Percentiles rank a stretch among this genome's conserved stretches.
These are phyloP conservation scores for Agaricus blazei DNA, from an alignment of 768 basidiomycete genomes.

Conservation along the genomic window DNA sequence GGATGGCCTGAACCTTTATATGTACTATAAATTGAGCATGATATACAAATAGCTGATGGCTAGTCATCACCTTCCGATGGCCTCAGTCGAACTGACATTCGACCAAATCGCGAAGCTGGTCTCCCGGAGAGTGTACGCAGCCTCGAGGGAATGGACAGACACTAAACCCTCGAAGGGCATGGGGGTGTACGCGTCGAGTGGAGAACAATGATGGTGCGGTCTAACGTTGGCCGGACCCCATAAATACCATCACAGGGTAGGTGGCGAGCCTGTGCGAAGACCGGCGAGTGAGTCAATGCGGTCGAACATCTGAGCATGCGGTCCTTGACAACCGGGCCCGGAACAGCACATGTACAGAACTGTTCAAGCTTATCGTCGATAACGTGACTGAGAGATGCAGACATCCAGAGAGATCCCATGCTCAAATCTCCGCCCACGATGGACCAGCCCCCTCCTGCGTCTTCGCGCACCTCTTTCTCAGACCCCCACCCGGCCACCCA, in stretches of 20 bases:
- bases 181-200: not conserved
- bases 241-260: not conserved
- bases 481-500: slow-evolving; percentile 27
- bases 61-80: not conserved
- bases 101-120: not conserved
- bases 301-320: not conserved
- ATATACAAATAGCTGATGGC: not conserved
- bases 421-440: slow-evolving; percentile 12
- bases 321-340: not conserved
- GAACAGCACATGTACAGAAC: not conserved
- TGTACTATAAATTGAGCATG: not conserved
- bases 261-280: not conserved
- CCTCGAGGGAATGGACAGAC: not conserved
- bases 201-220: not conserved
- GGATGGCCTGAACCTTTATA: slow-evolving; percentile 6
- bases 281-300: not conserved
- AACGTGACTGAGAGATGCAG: slow-evolving; percentile 4
- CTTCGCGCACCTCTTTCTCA: slow-evolving; percentile 36
- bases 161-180: not conserved
- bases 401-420: no score
- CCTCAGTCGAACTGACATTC: not conserved
- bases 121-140: not conserved
- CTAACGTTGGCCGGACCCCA: not conserved
- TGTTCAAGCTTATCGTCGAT: not conserved
- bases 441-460: slow-evolving; percentile 28